Percentiles rank a stretch among this genome's conserved stretches.
Evolutionary conservation across 169 alveolate genomes (phyloP).

Genomic region (Condylostoma magnum): DNA sequence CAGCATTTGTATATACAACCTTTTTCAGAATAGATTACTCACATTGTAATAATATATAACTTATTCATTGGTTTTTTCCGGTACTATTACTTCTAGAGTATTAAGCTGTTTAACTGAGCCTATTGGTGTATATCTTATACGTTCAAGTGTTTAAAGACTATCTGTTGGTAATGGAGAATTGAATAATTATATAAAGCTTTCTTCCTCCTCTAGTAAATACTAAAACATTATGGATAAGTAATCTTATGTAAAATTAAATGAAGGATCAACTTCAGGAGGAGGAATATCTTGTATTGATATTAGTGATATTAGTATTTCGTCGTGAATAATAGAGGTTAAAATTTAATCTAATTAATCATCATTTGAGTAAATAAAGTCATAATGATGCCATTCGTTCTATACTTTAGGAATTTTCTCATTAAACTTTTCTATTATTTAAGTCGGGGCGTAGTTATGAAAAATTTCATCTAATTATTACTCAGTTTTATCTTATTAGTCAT

Average conservation of each 20-base stretch:
- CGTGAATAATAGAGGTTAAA: no score
- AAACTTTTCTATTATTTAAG: no score
- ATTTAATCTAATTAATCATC: no score
- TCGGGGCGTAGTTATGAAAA: no score
- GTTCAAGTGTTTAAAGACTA: neutral
- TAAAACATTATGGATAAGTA: slow-evolving; percentile 7
- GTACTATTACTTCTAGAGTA: slow-evolving; percentile 18
- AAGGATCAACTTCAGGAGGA: slow-evolving; percentile 4
- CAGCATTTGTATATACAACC: slow-evolving; percentile 21
- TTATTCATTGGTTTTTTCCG: neutral
- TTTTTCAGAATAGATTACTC: neutral
- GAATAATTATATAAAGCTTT: neutral
- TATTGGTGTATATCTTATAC: neutral
- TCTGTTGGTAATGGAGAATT: slow-evolving; percentile 12
- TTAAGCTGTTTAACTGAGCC: neutral
- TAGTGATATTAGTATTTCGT: no score
- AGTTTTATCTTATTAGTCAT: no score
- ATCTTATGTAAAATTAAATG: neutral
- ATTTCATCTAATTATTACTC: no score
- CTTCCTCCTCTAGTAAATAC: neutral
- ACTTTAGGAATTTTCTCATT: no score
- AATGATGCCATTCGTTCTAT: no score
- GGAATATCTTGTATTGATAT: no score
- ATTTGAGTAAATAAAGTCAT: no score
- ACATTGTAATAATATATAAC: neutral